These are phyloP conservation scores for Escallonia rubra DNA, from an alignment of 129 eudicot species.

Conservation along the genomic window DNA sequence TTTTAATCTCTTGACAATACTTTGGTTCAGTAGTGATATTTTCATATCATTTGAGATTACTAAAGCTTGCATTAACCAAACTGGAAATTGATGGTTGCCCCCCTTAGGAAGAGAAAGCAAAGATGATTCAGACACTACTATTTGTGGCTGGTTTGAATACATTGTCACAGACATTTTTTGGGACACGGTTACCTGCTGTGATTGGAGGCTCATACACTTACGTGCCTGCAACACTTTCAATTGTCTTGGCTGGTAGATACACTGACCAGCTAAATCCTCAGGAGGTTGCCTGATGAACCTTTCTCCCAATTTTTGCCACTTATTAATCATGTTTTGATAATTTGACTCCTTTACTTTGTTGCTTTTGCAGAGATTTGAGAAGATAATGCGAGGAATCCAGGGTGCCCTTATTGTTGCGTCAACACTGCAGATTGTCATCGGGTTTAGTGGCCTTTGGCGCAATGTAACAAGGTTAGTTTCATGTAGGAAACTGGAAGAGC, in stretches of 20 bases:
- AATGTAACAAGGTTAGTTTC: slow-evolving; percentile 61
- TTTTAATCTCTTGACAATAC: not conserved
- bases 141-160: slow-evolving; percentile 96
- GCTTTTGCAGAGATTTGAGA: slow-evolving; percentile 64
- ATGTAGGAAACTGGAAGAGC: no score
- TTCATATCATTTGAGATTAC: not conserved
- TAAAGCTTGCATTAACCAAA: not conserved
- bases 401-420: slow-evolving; percentile 95
- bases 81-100: not conserved
- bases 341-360: slow-evolving; percentile 9
- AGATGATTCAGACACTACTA: slow-evolving; percentile 86
- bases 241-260: slow-evolving; percentile 73
- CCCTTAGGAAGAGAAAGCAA: slow-evolving; percentile 75
- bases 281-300: slow-evolving; percentile 39
- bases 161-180: slow-evolving; percentile 61
- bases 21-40: not conserved
- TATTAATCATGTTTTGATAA: not conserved
- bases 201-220: slow-evolving; percentile 88
- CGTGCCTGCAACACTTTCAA: slow-evolving; percentile 79
- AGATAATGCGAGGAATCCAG: slow-evolving; percentile 83
- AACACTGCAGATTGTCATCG: slow-evolving; percentile 79
- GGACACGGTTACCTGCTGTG: slow-evolving; percentile 89
- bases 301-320: not conserved
- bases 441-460: slow-evolving; percentile 96
- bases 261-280: slow-evolving; percentile 56